Evolutionary conservation across 1,139 yeast species (phyloP), one percentile per base, ranked within the genome.

Genomic region (Nakaseomyces sp.): DNA sequence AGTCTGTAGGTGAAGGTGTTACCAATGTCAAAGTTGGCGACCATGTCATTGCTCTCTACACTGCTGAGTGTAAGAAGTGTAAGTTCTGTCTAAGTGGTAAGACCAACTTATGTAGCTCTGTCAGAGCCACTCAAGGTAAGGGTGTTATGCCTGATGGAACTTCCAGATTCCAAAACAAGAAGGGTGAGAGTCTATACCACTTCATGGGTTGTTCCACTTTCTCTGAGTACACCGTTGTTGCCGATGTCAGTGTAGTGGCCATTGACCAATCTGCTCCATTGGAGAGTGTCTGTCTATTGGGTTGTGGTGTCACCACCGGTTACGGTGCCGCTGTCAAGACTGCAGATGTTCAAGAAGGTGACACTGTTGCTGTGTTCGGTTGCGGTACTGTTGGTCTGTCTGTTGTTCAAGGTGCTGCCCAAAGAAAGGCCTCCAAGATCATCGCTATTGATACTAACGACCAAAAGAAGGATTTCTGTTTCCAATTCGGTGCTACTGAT

Each of bases 281-380:
- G 61, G 95, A 87, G 61, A 79, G 81, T 63, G 84, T 93, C 40
- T 89, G 97, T 72, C 71, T 91, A 66, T 76, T 93, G 57, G 98
- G 98, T 40, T 91, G 98, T 67, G 98, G 98, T 71, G 87, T 91
- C 61, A 91, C 98, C 50, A 91, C 98, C 44, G 98, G 98, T 52
- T 87, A 85, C 65, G 98, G 98, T 66, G 96, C 98, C 44, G 98
- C 96, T 44, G 77, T 86, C 55, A 84, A 86, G 69, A 86, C 96
- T 44, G 98, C 97, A 51, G 76, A 89, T 58, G 93, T 91, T 47
- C 82, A 84, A 65, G 74, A 79, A 64, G 96, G 96, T 56, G 96
- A 91, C 64, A 87, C 84, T 50, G 88, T 91, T 48, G 98, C 96
- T 40, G 86, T 91, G 41, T 91, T 93, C 60, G 98, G 98, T 65